Evolutionary conservation across 2,329 filamentous ascomycete genomes (phyloP).

Genomic region (Microdochium paspali): DNA sequence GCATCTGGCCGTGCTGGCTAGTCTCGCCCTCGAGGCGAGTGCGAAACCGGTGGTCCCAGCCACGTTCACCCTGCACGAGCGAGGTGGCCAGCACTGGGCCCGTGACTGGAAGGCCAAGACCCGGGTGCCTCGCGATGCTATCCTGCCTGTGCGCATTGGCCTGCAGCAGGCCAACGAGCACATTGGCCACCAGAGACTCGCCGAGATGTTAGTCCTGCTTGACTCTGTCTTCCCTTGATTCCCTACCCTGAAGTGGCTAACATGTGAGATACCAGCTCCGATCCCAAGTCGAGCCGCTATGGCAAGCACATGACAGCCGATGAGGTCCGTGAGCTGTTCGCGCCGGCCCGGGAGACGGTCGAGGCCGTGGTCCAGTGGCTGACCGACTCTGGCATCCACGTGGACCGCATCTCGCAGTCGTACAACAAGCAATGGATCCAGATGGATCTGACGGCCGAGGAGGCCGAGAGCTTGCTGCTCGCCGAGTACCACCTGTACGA

Average conservation of each 20-base stretch:
- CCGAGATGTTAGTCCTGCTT: background rate
- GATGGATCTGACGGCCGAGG: conserved; percentile 6
- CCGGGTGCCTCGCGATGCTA: background rate
- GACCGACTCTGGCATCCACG: conserved; percentile 5
- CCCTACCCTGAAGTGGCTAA: background rate
- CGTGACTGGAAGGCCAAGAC: background rate
- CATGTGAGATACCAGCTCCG: conserved; percentile 4
- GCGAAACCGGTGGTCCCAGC: background rate
- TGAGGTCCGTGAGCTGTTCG: conserved; percentile 11
- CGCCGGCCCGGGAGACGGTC: conserved; percentile 4
- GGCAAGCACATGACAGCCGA: conserved; percentile 20
- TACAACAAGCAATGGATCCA: conserved; percentile 6
- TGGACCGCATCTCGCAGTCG: conserved; percentile 4
- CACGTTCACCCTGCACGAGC: background rate
- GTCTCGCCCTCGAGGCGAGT: background rate
- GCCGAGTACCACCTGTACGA: conserved; percentile 7
- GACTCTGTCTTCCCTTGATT: background rate
- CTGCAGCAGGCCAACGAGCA: background rate
- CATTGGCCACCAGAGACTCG: background rate
- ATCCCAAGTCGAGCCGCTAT: conserved; percentile 18
- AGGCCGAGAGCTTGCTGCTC: conserved; percentile 4
- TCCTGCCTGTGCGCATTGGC: background rate
- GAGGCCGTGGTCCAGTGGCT: conserved; percentile 5
- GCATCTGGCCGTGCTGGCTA: background rate
- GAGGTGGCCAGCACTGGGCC: background rate